Conservation (phyloP, 768 basidiomycete species). For the Boletus subparvulus region DNA sequence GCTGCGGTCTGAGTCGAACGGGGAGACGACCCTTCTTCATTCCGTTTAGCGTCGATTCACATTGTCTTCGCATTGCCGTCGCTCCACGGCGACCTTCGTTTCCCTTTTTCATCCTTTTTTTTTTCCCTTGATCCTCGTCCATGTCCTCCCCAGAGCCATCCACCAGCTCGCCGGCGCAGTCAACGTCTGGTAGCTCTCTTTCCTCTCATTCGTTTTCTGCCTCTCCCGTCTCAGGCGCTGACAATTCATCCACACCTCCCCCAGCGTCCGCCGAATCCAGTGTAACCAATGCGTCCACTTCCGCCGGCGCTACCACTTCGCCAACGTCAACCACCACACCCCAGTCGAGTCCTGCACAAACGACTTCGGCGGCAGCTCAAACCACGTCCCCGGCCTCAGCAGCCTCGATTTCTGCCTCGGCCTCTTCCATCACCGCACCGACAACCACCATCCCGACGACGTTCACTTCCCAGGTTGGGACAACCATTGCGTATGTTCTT, state of each 20-base stretch:
- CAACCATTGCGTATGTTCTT: conserved; percentile 19
- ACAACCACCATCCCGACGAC: background rate
- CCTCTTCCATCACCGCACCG: background rate
- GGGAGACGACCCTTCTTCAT: background rate
- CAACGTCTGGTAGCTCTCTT: conserved; percentile 19
- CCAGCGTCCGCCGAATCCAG: background rate
- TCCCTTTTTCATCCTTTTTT: background rate
- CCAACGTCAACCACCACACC: background rate
- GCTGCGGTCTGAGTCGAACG: too few relatives aligned
- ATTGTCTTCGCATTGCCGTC: background rate
- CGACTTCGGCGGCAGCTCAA: background rate
- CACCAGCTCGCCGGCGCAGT: background rate
- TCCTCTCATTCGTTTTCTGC: conserved; percentile 8
- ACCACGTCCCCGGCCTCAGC: background rate
- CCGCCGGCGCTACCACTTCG: conserved; percentile 6
- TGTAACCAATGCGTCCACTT: background rate
- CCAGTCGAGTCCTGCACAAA: conserved; percentile 1
- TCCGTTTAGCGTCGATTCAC: background rate
- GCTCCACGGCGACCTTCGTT: background rate
- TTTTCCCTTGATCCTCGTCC: background rate
- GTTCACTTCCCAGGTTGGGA: conserved; percentile 19
- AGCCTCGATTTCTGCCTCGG: background rate
- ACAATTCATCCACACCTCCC: conserved; percentile 7
- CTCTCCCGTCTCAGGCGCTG: conserved; percentile 10
- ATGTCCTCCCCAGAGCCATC: conserved; percentile 19